Conservation (phyloP, 257 asterid species). For the Lycium ferocissimum region DNA sequence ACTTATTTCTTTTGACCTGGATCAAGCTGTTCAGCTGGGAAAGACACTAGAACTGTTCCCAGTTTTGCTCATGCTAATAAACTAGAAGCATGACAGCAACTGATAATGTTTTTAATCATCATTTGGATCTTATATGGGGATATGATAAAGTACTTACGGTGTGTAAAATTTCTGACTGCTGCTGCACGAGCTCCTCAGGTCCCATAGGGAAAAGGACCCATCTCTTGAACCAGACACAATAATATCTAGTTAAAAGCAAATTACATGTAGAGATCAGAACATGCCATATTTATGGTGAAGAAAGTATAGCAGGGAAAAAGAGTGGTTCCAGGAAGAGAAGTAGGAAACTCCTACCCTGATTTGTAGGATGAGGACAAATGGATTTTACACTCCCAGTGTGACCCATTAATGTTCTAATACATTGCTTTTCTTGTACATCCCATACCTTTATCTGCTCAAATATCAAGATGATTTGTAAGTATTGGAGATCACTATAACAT, state of each 20-base stretch:
- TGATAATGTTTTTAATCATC: neutral
- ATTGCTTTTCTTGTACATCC: slow-evolving; percentile 72
- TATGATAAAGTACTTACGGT: slow-evolving; percentile 53
- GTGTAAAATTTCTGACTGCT: slow-evolving; percentile 43
- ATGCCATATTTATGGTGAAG: neutral
- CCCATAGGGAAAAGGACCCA: slow-evolving; percentile 94
- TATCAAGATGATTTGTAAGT: neutral
- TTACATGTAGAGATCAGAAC: neutral
- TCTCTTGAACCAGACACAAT: slow-evolving; percentile 90
- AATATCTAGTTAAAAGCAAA: slow-evolving; percentile 52
- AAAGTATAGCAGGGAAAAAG: neutral
- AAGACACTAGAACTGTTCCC: neutral
- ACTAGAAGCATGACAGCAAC: neutral
- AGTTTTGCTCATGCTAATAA: neutral
- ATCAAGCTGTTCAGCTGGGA: neutral
- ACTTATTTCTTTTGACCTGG: neutral
- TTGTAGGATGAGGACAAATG: slow-evolving; percentile 78
- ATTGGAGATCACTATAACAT: neutral
- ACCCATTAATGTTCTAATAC: slow-evolving; percentile 69
- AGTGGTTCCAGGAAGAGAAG: neutral
- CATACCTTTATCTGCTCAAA: slow-evolving; percentile 71
- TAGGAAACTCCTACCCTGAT: slow-evolving; percentile 57
- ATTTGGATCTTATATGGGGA: neutral
- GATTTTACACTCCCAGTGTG: slow-evolving; percentile 89
- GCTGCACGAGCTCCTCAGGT: slow-evolving; percentile 64